These are phyloP conservation scores for Neoboletus magnificus DNA, from an alignment of 768 basidiomycete genomes.

Conservation along the genomic window DNA sequence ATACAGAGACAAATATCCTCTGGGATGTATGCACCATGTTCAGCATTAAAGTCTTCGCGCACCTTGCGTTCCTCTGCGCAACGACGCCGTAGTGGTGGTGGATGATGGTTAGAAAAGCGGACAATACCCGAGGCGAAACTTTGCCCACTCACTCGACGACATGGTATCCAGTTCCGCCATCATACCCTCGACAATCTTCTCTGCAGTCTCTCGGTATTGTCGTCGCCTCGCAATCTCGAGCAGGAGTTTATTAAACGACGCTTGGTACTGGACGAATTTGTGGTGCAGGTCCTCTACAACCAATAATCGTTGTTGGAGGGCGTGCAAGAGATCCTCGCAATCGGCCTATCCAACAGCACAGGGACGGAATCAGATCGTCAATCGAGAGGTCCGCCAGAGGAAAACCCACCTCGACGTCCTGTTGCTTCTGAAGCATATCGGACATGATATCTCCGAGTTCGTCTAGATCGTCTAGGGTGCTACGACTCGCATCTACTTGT, in stretches of 20 bases:
- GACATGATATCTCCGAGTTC: slow-evolving; percentile 77
- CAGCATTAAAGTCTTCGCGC: slow-evolving; percentile 66
- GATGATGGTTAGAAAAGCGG: neutral
- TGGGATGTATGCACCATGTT: slow-evolving; percentile 71
- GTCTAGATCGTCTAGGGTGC: slow-evolving; percentile 62
- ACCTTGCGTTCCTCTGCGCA: slow-evolving; percentile 61
- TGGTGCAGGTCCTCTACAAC: slow-evolving; percentile 63
- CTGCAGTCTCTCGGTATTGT: slow-evolving; percentile 62
- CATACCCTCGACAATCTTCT: slow-evolving; percentile 65
- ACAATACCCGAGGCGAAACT: neutral
- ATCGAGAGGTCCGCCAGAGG: neutral
- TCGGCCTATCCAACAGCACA: slow-evolving; percentile 37
- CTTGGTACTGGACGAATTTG: slow-evolving; percentile 65
- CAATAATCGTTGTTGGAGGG: slow-evolving; percentile 58
- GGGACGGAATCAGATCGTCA: neutral
- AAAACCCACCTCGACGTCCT: slow-evolving; percentile 57
- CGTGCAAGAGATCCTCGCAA: slow-evolving; percentile 50
- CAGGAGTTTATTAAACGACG: slow-evolving; percentile 70
- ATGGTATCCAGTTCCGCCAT: slow-evolving; percentile 58
- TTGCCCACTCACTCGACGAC: slow-evolving; percentile 52
- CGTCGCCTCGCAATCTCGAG: slow-evolving; percentile 68
- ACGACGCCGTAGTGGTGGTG: neutral
- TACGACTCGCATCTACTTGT: slow-evolving; percentile 48
- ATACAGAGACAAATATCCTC: slow-evolving; percentile 79
- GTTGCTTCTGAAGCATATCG: slow-evolving; percentile 70